Evolutionary conservation across 495 filamentous ascomycete species (phyloP).

Genomic region (Neurospora tetraspora): DNA sequence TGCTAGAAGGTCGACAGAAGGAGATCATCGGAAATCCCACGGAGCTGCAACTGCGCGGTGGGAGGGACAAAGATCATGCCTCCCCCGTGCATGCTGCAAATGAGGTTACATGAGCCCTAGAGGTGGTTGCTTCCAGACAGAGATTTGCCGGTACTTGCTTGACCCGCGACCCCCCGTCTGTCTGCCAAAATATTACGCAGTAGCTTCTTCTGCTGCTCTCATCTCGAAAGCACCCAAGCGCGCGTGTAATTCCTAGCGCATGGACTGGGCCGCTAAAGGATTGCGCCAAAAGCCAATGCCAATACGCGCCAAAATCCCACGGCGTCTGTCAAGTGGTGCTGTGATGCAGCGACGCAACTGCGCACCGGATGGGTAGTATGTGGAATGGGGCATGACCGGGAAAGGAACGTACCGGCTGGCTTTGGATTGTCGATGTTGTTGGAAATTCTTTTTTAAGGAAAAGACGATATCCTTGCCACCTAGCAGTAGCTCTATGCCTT

Average conservation of each 20-base stretch:
- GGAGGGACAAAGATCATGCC: conserved; percentile 1
- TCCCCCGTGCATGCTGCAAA: conserved; percentile 2
- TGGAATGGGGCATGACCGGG: neutral
- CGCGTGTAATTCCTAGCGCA: neutral
- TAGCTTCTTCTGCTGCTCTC: conserved; percentile 2
- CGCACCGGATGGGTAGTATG: neutral
- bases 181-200: neutral
- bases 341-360: neutral
- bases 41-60: neutral
- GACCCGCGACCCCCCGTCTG: neutral
- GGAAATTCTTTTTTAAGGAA: neutral
- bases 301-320: neutral
- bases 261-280: neutral
- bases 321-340: neutral
- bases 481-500: neutral
- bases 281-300: neutral
- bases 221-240: neutral
- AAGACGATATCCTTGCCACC: neutral
- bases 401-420: neutral
- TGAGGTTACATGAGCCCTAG: conserved; percentile 6
- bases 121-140: neutral
- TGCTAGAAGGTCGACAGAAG: neutral
- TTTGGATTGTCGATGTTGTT: neutral
- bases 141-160: conserved; percentile 2
- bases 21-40: conserved; percentile 3